Conservation (phyloP, 768 basidiomycete species). For the Lactarius tabidus region DNA sequence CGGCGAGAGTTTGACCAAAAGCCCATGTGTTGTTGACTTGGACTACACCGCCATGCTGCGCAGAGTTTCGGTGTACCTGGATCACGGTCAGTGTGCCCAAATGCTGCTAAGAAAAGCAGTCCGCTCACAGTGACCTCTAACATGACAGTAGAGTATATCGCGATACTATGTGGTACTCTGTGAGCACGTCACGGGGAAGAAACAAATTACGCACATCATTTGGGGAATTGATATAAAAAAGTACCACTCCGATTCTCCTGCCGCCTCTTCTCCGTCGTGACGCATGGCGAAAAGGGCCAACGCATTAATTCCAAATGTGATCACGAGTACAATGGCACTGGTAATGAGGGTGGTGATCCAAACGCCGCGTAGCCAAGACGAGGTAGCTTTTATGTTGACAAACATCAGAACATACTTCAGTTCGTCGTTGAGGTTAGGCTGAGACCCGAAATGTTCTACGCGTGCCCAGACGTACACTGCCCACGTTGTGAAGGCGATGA, state of each 20-base stretch:
- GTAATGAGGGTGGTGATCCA: conserved; percentile 11
- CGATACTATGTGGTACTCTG: background rate
- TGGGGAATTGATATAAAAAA: background rate
- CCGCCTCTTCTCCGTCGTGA: too few species aligned
- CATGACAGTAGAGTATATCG: conserved; percentile 17
- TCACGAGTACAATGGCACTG: conserved; percentile 8
- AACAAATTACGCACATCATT: conserved; percentile 9
- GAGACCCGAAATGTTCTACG: background rate
- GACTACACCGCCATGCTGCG: conserved; percentile 1
- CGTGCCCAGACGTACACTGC: conserved; percentile 10
- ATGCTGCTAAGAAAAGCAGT: background rate
- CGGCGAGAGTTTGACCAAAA: conserved; percentile 20
- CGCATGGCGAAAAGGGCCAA: background rate
- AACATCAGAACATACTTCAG: conserved; percentile 20
- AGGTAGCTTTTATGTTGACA: conserved; percentile 6
- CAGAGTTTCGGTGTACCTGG: conserved; percentile 13
- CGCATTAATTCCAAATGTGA: background rate
- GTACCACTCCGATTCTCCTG: conserved; percentile 2
- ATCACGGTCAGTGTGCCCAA: background rate
- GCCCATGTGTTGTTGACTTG: background rate
- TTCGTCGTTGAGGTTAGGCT: background rate
- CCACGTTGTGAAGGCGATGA: conserved; percentile 14
- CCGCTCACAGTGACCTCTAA: conserved; percentile 19
- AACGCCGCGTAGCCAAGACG: conserved; percentile 4
- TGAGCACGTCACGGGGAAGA: background rate